A percentile compares a stretch with the other conserved stretches of the same genome.
Evolutionary conservation across 169 alveolate species (phyloP).

Genomic region (Eimeria praecox): DNA sequence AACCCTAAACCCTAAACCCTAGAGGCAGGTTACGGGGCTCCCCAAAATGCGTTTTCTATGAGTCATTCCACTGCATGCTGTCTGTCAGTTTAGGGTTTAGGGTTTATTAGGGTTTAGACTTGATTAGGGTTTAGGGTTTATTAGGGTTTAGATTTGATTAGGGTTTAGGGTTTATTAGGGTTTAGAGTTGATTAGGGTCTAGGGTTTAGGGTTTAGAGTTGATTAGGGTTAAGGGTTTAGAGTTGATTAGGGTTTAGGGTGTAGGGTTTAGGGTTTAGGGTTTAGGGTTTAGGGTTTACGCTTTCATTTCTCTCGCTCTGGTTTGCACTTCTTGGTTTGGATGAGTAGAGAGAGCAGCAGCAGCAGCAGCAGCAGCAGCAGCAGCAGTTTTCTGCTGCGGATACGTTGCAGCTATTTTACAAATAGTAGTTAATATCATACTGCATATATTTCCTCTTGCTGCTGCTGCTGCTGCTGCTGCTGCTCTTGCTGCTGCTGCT

Average conservation of each 20-base stretch:
- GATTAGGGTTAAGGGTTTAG: background rate
- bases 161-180: background rate
- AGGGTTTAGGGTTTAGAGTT: no score
- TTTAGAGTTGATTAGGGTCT: background rate
- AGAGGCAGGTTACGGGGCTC: background rate
- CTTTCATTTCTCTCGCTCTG: background rate
- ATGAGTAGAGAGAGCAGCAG: background rate
- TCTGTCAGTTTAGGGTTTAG: background rate
- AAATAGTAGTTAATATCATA: background rate
- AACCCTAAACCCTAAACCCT: slow-evolving; percentile 48
- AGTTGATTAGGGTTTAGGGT: slow-evolving; percentile 9
- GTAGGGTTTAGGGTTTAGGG: background rate
- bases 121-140: background rate
- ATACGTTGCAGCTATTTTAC: slow-evolving; percentile 1
- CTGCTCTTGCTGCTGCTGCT: background rate
- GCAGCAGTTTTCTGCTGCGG: background rate
- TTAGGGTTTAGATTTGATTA: background rate
- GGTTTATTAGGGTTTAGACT: no score
- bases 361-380: slow-evolving; percentile 17
- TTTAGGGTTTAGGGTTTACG: slow-evolving; percentile 22
- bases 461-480: background rate
- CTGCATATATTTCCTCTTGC: background rate
- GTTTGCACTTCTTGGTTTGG: background rate
- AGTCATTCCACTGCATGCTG: background rate
- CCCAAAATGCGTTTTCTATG: background rate